A percentile compares a stretch with the other conserved stretches of the same genome.
Evolutionary conservation across 2,329 filamentous ascomycete species (phyloP).

Genomic region (Fusarium nematophilum): DNA sequence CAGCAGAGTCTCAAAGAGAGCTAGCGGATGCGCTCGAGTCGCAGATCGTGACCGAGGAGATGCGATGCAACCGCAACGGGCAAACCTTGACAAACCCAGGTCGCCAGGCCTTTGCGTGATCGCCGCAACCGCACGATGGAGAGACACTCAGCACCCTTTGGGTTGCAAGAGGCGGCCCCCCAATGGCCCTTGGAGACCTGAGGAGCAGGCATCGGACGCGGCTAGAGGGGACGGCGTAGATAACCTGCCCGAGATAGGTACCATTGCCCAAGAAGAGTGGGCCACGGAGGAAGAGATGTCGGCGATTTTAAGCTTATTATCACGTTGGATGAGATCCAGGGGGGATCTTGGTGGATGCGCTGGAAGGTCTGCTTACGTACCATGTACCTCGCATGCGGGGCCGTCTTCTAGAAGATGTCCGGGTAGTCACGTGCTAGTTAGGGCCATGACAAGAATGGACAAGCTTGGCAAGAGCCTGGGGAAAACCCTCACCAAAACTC

Average conservation of each 20-base stretch:
- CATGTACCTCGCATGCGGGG: slow-evolving; percentile 35
- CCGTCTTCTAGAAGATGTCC: slow-evolving; percentile 39
- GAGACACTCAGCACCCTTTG: too few species aligned
- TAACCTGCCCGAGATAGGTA: slow-evolving; percentile 8
- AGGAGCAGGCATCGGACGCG: slow-evolving; percentile 8
- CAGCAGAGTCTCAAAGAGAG: slow-evolving; percentile 16
- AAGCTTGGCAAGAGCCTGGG: not conserved
- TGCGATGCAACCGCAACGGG: slow-evolving; percentile 10
- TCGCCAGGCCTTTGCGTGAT: slow-evolving; percentile 20
- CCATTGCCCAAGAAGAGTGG: slow-evolving; percentile 27
- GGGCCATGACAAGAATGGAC: slow-evolving; percentile 1
- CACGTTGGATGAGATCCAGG: slow-evolving; percentile 33
- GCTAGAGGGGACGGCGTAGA: slow-evolving; percentile 31
- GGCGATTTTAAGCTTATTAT: slow-evolving; percentile 46
- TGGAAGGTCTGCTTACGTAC: slow-evolving; percentile 40
- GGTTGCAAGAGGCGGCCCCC: too few species aligned
- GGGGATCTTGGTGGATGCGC: slow-evolving; percentile 25
- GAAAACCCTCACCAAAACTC: not conserved
- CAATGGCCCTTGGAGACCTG: slow-evolving; percentile 3
- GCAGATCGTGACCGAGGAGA: not conserved
- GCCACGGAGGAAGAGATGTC: slow-evolving; percentile 21
- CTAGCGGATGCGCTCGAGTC: slow-evolving; percentile 29
- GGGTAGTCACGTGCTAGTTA: slow-evolving; percentile 27
- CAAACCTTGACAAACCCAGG: too few species aligned
- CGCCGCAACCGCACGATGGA: not conserved